Evolutionary conservation across 257 asterid species (phyloP).

Genomic region (Solanum peruvianum): DNA sequence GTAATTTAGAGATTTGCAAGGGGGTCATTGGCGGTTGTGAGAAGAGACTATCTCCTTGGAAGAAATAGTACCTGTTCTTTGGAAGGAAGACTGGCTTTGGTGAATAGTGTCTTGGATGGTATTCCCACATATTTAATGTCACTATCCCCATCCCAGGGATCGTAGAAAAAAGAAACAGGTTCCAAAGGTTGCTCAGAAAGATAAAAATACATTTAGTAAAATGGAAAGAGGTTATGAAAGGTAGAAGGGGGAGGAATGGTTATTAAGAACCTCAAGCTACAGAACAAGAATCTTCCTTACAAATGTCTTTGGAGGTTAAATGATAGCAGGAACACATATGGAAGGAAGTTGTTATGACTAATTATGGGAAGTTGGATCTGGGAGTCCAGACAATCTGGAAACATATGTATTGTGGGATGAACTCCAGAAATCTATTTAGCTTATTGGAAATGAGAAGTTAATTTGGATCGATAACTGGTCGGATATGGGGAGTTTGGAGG

Average conservation of each 20-base stretch:
- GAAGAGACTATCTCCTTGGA: background rate
- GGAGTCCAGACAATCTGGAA: background rate
- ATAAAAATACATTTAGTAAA: background rate
- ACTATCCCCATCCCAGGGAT: background rate
- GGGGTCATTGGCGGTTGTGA: background rate
- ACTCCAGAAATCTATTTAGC: background rate
- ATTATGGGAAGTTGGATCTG: background rate
- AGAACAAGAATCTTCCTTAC: background rate
- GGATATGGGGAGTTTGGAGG: background rate
- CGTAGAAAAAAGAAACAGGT: background rate
- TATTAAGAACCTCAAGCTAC: background rate
- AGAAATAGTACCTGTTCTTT: background rate
- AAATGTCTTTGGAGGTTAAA: background rate
- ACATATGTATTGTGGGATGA: background rate
- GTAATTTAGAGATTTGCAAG: background rate
- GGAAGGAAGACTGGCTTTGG: background rate
- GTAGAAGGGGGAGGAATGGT: background rate
- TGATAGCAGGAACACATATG: background rate
- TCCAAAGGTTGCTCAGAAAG: background rate
- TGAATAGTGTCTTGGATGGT: background rate
- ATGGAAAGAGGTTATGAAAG: background rate
- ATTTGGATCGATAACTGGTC: background rate
- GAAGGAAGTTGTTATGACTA: background rate
- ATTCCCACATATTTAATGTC: background rate
- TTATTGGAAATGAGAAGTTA: background rate